Conservation (phyloP, 352 stramenopile species). For the Peronospora tabacina region DNA sequence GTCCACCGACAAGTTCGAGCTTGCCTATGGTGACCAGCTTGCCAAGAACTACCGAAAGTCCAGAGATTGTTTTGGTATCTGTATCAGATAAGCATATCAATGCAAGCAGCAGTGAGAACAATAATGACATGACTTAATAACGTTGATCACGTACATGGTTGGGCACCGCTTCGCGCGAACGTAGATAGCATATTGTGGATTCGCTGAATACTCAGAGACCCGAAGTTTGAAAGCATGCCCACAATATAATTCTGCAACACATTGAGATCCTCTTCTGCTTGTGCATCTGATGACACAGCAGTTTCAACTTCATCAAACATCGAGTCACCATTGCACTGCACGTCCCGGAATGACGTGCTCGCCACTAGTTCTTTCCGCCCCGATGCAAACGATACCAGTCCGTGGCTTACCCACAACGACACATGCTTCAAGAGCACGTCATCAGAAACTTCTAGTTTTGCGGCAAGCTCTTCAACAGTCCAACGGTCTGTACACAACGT, state of each 20-base stretch:
- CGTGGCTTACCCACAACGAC: slow-evolving; percentile 66
- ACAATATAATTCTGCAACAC: slow-evolving; percentile 93
- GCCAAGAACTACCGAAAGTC: slow-evolving; percentile 53
- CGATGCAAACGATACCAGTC: slow-evolving; percentile 40
- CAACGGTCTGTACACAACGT: slow-evolving; percentile 34
- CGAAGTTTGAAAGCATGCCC: slow-evolving; percentile 93
- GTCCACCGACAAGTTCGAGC: slow-evolving; percentile 53
- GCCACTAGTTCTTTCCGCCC: slow-evolving; percentile 41
- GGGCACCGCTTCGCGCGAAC: slow-evolving; percentile 61
- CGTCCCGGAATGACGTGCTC: slow-evolving; percentile 40
- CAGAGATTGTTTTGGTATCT: slow-evolving; percentile 82
- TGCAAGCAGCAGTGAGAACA: slow-evolving; percentile 6
- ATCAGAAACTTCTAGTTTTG: slow-evolving; percentile 53
- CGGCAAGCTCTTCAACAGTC: slow-evolving; percentile 50
- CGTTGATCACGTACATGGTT: slow-evolving; percentile 50
- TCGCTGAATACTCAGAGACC: slow-evolving; percentile 83
- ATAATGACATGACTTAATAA: background rate
- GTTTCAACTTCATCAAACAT: slow-evolving; percentile 59
- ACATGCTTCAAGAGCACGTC: slow-evolving; percentile 52
- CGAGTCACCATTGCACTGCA: slow-evolving; percentile 30
- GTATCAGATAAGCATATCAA: slow-evolving; percentile 15
- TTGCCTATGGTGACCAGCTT: slow-evolving; percentile 66
- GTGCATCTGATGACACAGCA: slow-evolving; percentile 83
- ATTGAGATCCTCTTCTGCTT: slow-evolving; percentile 89
- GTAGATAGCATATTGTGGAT: slow-evolving; percentile 94